Conservation (phyloP, 371 early-diverging fungal genomes). For the Mucor circinelloides region DNA sequence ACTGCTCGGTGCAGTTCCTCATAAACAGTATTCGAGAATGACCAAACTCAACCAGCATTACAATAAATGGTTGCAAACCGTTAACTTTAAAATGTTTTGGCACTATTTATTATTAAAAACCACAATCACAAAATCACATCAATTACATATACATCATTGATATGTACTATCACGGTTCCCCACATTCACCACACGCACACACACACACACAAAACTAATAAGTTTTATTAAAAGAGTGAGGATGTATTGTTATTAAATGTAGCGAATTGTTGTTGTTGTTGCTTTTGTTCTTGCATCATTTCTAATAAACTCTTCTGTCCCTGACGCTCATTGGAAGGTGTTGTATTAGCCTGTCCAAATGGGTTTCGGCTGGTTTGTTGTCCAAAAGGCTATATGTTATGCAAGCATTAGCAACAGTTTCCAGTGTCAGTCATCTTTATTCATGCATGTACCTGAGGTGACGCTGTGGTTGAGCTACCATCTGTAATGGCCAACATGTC, state of each 20-base stretch:
- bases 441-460: neutral
- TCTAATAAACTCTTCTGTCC: constrained; percentile 35
- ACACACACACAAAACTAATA: neutral
- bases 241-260: neutral
- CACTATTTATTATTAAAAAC: no score
- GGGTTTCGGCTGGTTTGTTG: constrained; percentile 26
- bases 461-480: neutral
- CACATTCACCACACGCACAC: no score
- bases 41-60: no score
- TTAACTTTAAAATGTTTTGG: no score
- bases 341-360: constrained; percentile 34
- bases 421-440: neutral
- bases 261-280: constrained; percentile 25
- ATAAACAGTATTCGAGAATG: no score
- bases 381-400: neutral
- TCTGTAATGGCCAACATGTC: neutral
- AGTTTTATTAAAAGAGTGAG: constrained; percentile 8
- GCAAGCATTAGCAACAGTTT: neutral
- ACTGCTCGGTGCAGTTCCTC: no score
- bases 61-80: no score
- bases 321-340: constrained; percentile 3
- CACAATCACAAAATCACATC: no score
- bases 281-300: constrained; percentile 42
- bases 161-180: no score
- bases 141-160: no score